Evolutionary conservation across 108 stramenopile genomes (phyloP).

Genomic region (Skeletonema marinoi): DNA sequence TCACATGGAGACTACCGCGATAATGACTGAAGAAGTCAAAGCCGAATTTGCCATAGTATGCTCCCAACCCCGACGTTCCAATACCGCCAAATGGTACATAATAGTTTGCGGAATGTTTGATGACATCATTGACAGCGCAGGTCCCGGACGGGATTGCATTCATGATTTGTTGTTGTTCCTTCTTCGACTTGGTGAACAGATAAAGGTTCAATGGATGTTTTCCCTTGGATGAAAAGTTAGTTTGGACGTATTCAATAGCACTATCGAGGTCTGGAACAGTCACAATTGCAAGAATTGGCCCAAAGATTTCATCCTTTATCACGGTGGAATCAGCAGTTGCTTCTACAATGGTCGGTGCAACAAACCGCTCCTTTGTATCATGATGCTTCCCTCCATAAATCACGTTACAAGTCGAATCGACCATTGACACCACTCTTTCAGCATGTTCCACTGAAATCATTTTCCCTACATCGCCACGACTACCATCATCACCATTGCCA

Average conservation of each 20-base stretch:
- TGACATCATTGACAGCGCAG: constrained; percentile 66
- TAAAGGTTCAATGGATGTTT: constrained; percentile 79
- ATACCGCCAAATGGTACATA: constrained; percentile 82
- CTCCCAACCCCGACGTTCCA: constrained; percentile 74
- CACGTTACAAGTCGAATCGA: constrained; percentile 19
- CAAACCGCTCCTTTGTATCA: constrained; percentile 45
- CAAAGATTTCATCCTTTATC: constrained; percentile 90
- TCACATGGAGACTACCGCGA: background rate
- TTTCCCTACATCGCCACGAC: constrained; percentile 44
- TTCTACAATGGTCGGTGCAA: constrained; percentile 66
- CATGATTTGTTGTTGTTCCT: constrained; percentile 52
- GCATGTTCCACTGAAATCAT: constrained; percentile 53
- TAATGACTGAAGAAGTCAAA: constrained; percentile 85
- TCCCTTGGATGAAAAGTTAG: constrained; percentile 11
- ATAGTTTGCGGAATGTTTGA: constrained; percentile 52
- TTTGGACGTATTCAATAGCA: constrained; percentile 57
- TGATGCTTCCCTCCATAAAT: constrained; percentile 50
- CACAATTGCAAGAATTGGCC: constrained; percentile 83
- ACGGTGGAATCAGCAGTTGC: constrained; percentile 56
- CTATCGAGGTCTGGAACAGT: constrained; percentile 54
- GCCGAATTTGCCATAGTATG: constrained; percentile 64
- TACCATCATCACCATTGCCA: background rate
- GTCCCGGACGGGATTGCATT: constrained; percentile 51
- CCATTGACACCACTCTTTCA: constrained; percentile 38
- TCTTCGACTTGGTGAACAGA: constrained; percentile 60